Base-by-base conservation (phyloP, 2,329 filamentous ascomycete species). In the Fusarium sambucinum region DNA sequence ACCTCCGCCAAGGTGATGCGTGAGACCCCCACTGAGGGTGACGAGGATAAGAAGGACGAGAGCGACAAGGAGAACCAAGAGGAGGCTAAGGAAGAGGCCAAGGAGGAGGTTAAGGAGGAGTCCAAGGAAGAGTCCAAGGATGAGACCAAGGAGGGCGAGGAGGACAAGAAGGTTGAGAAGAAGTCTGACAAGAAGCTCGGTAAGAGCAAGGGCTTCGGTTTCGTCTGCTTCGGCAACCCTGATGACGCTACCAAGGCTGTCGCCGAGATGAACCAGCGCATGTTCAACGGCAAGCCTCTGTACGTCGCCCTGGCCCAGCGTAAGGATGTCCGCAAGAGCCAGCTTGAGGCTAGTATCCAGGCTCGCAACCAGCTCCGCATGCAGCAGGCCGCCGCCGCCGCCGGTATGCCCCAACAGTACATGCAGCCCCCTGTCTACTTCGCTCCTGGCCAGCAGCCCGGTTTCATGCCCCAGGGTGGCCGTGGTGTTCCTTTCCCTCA, bases 1-100 rank as follows among this genome's bases (percentile, higher is more conserved):
- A 99, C 96, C 65, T 98, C 96, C 37, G 95, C 96, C 76, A 98
- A 98, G 90, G 95, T 99, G 75, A 99, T 99, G 96, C 94, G 96
- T 74, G 96, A 99, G 76, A 89, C 86, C 54, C 77, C 83, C 61
- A 79, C 84, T 63, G 86, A 81, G 59, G 83, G 87, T 19, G 85
- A 87, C 63, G 84, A 88, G 68, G 81, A 83, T 32, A 82, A 87
- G 32, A 84, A 83, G 32, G 82, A 86, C 71, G 82, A 84, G 66
- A 83, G 75, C 70, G 83, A 85, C 53, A 69, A 75, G 55, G 81
- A 83, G 35, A 82, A 87, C 70, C 81, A 63, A 23, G 83, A 85
- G 60, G 68, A 75, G 55, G 80, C 82, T 32, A 82, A 87, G 70
- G 80, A 82, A 69, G 80, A 82, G 67, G 80, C 84, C 69, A 81